Evolutionary conservation across 805 yeast species (phyloP).

Genomic region (Metschnikowia dekortorum): DNA sequence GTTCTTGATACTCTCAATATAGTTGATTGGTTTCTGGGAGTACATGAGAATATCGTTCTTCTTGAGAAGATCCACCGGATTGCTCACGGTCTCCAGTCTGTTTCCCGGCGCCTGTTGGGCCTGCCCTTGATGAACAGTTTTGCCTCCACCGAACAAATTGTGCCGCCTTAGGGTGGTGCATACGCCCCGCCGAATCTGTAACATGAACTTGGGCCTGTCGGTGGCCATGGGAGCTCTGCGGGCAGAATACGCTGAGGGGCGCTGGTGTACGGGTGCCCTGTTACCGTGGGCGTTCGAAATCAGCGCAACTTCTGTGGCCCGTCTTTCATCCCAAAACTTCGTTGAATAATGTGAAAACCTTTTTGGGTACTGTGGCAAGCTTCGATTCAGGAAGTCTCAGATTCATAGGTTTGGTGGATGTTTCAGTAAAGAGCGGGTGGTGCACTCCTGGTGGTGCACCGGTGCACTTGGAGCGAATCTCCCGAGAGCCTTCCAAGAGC

Average conservation of each 20-base stretch:
- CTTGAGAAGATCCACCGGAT: conserved; percentile 41
- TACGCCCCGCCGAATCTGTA: neutral
- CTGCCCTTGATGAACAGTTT: conserved; percentile 12
- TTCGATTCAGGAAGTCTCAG: too few species aligned
- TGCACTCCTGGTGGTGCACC: too few species aligned
- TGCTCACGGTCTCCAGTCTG: conserved; percentile 36
- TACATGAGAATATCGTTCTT: conserved; percentile 41
- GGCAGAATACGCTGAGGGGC: neutral
- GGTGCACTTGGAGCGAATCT: too few species aligned
- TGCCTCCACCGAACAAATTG: conserved; percentile 30
- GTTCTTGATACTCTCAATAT: conserved; percentile 40
- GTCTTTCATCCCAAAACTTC: too few species aligned
- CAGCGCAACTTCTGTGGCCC: too few species aligned
- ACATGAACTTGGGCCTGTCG: neutral
- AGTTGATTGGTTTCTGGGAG: conserved; percentile 39
- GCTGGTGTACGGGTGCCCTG: neutral
- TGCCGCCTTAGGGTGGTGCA: conserved; percentile 2
- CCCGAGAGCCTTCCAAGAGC: too few species aligned
- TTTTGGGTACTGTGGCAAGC: too few species aligned
- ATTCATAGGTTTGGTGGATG: too few species aligned
- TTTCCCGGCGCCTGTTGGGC: conserved; percentile 28
- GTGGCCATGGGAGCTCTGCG: neutral
- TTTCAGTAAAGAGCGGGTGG: too few species aligned
- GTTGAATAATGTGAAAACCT: too few species aligned
- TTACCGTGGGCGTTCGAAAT: too few species aligned